Base-by-base conservation (phyloP, 2,329 filamentous ascomycete species). In the Cladosporium sp. region DNA sequence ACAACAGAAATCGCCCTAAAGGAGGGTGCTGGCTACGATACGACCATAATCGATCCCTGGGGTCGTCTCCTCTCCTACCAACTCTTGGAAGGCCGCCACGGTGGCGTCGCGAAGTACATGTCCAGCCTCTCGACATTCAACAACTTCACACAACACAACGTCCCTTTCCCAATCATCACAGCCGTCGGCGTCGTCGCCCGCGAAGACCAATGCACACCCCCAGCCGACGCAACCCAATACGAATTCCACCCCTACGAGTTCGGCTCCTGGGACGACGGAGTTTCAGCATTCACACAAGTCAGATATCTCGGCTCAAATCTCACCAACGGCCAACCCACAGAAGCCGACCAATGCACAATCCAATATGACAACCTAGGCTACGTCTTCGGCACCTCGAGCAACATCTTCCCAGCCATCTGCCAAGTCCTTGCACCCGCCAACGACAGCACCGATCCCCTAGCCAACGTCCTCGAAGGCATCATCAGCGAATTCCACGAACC, bases 171-270 rank as follows among this genome's bases (percentile, higher is more conserved):
- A 4, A 75, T 80, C 57, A 75, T 79, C 37, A 77, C 75, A 1
- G 66, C 74, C 4, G 62, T 74, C 8, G 73, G 72, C 17, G 68
- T 72, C 24, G 71, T 73, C 48, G 70, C 66, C 34, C 68, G 61
- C 45, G 59, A 68, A 5, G 73, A 71, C 22, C 66, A 75, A 58
- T 79, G 77, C 62, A 24, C 51, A 1, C 73, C 72, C 3, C 62
- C 58, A 1, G 32, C 60, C 19, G 86, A 86, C 70, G 80, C 82
- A 13, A 84, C 84, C 48, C 78, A 84, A 22, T 88, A 81, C 64
- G 86, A 89, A 64, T 83, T 88, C 70, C 80, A 77, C 60, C 84
- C 86, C 1, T 88, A 79, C 71, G 86, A 89, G 68, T 82, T 87
- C 61, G 86, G 86, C 60, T 80, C 78, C 17, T 88, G 80, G 74